Evolutionary conservation across 2,329 filamentous ascomycete genomes (phyloP).

Genomic region (Fusarium lateritium): DNA sequence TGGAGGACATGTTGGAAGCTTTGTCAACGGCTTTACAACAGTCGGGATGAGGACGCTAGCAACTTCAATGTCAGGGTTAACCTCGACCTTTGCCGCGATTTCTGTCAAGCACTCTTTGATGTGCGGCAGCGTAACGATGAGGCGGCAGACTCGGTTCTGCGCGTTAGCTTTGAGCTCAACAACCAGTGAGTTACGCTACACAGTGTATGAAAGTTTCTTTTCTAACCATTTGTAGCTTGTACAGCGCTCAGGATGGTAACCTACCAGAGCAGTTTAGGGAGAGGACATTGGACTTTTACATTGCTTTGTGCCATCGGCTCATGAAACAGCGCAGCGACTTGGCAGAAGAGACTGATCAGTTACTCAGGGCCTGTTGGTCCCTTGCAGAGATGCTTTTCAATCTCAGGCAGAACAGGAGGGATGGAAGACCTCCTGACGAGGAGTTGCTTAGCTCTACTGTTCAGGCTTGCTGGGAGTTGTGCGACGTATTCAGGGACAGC

Average conservation of each 20-base stretch:
- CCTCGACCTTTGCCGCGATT: slow-evolving; percentile 89
- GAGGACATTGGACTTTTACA: slow-evolving; percentile 92
- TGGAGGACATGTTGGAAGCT: slow-evolving; percentile 97
- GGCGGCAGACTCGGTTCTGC: slow-evolving; percentile 84
- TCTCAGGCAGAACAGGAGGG: slow-evolving; percentile 84
- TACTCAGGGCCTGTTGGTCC: slow-evolving; percentile 89
- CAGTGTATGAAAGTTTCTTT: slow-evolving; percentile 18
- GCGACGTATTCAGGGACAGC: slow-evolving; percentile 91
- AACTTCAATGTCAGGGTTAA: slow-evolving; percentile 79
- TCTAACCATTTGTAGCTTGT: slow-evolving; percentile 69
- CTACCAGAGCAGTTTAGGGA: slow-evolving; percentile 91
- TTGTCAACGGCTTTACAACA: slow-evolving; percentile 90
- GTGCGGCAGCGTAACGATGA: slow-evolving; percentile 84
- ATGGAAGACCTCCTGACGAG: slow-evolving; percentile 81
- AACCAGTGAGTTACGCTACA: slow-evolving; percentile 76
- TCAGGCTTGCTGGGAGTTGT: slow-evolving; percentile 95
- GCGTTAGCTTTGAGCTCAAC: slow-evolving; percentile 95
- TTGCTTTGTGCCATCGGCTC: slow-evolving; percentile 92
- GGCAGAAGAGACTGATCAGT: slow-evolving; percentile 84
- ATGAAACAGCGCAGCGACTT: slow-evolving; percentile 92
- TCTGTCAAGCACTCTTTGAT: slow-evolving; percentile 93
- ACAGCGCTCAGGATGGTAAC: slow-evolving; percentile 86
- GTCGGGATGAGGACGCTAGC: slow-evolving; percentile 78
- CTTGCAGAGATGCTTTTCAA: slow-evolving; percentile 95
- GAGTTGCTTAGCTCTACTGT: slow-evolving; percentile 90